Base-by-base conservation (phyloP, 1,139 yeast genomes). In the Geotrichum siamense region DNA sequence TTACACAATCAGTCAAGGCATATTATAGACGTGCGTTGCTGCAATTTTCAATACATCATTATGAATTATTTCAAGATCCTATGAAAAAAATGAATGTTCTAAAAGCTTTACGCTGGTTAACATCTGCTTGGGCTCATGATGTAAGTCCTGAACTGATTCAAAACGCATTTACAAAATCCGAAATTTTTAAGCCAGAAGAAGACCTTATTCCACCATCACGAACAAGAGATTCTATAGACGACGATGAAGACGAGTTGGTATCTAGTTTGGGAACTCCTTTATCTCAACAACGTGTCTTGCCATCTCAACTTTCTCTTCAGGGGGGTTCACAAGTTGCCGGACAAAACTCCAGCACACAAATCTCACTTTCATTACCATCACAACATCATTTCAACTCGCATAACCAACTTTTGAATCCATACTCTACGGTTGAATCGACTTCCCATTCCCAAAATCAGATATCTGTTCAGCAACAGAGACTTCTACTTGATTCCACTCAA, bases 71-170 rank as follows among this genome's bases (percentile, higher is more conserved):
- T 16, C 46, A 43, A 23, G 46, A 43, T n/a, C 46, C 46, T 16
- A 43, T 43, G 46, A 39, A 35, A 32, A 43, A 43, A 16, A 43
- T 43, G 43, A 43, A 43, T 29, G 46, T 43, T 9, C 25, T 43
- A 5, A 41, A 32, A 10, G 46, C 46, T 13, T 19, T 43, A 19
- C 33, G 46, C 28, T 43, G 46, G 46, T 32, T 43, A 21, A 43
- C 46, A 3, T 35, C 43, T 9, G 43, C 38, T n/a, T 43, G 46
- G 46, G 38, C 43, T 2, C 43, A 43, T 20, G 46, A 43, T 29
- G 23, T 43, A 16, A 28, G 16, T n/a, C 46, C 46, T 10, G 27
- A 36, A 3, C 20, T 43, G n/a, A 39, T 43, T 16, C 20, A 39
- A 25, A 12, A 23, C 9, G 46, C 43, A 2, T 43, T 43, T 34